phyloP scores from a whole-genome alignment of 1,139 yeast genomes.

The Saccharomyces hybrid region DNA sequence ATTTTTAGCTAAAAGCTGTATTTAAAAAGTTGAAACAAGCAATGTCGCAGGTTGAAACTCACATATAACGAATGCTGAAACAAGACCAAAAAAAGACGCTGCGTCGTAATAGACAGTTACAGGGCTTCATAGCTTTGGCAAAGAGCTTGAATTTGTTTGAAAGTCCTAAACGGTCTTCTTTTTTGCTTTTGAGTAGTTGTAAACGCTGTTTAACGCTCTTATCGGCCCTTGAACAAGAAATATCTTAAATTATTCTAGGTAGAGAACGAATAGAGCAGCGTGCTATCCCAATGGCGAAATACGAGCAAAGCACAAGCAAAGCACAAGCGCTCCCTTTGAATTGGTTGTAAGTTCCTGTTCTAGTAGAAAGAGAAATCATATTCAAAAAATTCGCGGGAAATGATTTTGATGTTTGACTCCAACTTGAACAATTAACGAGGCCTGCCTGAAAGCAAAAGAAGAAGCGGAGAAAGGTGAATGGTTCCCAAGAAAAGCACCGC shows the following conservation, averaged over 20 bases:
- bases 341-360: neutral
- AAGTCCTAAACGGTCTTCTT: neutral
- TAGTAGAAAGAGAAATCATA: neutral
- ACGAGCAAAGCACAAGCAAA: neutral
- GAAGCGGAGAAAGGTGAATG: neutral
- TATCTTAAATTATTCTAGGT: neutral
- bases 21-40: neutral
- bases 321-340: neutral
- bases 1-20: neutral
- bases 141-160: too few relatives aligned
- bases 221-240: neutral
- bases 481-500: neutral
- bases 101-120: too few relatives aligned
- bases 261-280: too few relatives aligned
- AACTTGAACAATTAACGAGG: neutral
- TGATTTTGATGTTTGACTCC: neutral
- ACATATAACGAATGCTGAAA: neutral
- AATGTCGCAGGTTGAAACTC: neutral
- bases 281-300: too few relatives aligned
- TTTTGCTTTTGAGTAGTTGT: neutral
- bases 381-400: neutral
- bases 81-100: neutral
- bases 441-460: neutral
- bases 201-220: neutral
- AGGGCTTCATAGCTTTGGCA: neutral